These are phyloP conservation scores for Paxillus ammoniavirescens DNA, from an alignment of 768 basidiomycete genomes.

Conservation along the genomic window DNA sequence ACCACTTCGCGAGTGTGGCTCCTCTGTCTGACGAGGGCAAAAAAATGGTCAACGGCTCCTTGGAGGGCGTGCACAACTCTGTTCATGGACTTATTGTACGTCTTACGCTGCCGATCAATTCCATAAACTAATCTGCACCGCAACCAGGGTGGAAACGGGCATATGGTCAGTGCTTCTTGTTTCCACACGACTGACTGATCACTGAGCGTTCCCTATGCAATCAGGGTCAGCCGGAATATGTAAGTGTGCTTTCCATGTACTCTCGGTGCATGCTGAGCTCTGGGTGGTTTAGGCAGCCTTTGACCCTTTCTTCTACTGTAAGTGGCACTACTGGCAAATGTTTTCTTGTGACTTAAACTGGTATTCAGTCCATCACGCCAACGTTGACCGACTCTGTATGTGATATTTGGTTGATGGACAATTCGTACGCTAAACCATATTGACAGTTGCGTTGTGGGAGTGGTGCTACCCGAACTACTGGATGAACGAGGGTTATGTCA, in stretches of 20 bases:
- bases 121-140: neutral
- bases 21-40: constrained; percentile 17
- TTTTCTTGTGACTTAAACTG: neutral
- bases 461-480: constrained; percentile 29
- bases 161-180: constrained; percentile 19
- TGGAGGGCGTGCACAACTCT: constrained; percentile 23
- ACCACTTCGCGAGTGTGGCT: constrained; percentile 26
- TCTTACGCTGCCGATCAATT: neutral
- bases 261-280: neutral
- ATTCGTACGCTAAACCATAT: neutral
- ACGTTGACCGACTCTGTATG: constrained; percentile 24
- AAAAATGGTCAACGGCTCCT: constrained; percentile 12
- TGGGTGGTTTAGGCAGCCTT: constrained; percentile 18
- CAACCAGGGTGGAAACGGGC: constrained; percentile 25
- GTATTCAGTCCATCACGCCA: constrained; percentile 22
- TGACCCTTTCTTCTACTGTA: constrained; percentile 28
- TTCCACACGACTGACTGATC: neutral
- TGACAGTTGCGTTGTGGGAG: constrained; percentile 28
- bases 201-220: neutral
- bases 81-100: constrained; percentile 19
- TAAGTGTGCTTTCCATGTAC: constrained; percentile 6
- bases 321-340: neutral
- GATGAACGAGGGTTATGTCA: constrained; percentile 25
- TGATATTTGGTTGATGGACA: neutral
- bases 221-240: constrained; percentile 22